A percentile compares a stretch with the other conserved stretches of the same genome.
Evolutionary conservation across 2,329 filamentous ascomycete genomes (phyloP).

Genomic region (Botrytis paeoniae): DNA sequence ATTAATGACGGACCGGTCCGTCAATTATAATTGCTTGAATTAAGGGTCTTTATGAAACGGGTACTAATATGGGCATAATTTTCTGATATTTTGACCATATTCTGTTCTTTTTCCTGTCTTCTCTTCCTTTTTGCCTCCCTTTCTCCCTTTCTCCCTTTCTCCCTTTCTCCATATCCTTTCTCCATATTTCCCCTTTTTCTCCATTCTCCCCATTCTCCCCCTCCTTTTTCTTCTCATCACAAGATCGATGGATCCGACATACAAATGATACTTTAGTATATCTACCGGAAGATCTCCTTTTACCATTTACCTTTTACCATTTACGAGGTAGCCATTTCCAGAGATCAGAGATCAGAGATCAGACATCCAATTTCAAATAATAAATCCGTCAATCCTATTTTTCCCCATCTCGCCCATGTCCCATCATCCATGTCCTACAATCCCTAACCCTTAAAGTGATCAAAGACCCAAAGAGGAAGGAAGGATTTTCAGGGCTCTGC

Average conservation of each 20-base stretch:
- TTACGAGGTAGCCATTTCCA: too few species aligned
- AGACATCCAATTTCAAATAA: not conserved
- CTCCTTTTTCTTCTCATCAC: slow-evolving; percentile 6
- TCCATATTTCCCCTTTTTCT: not conserved
- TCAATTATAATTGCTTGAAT: not conserved
- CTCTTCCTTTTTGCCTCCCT: too few species aligned
- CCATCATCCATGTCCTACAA: not conserved
- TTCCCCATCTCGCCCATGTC: not conserved
- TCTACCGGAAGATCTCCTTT: slow-evolving; percentile 5
- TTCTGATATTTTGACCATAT: not conserved
- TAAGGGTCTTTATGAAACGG: not conserved
- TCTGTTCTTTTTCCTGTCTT: not conserved
- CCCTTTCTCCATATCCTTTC: not conserved
- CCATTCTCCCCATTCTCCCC: not conserved
- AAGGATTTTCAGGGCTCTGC: slow-evolving; percentile 7
- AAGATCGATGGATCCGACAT: not conserved
- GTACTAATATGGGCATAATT: too few species aligned
- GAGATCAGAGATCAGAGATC: not conserved
- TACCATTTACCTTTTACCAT: not conserved
- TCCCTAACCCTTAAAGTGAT: not conserved
- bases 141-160: not conserved
- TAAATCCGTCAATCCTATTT: not conserved
- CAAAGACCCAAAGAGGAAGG: not conserved
- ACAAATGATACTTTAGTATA: not conserved
- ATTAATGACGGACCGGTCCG: not conserved